Percentiles rank a stretch among this genome's conserved stretches.
These are phyloP conservation scores for Astraeus odoratus DNA, from an alignment of 768 basidiomycete genomes.

Conservation along the genomic window DNA sequence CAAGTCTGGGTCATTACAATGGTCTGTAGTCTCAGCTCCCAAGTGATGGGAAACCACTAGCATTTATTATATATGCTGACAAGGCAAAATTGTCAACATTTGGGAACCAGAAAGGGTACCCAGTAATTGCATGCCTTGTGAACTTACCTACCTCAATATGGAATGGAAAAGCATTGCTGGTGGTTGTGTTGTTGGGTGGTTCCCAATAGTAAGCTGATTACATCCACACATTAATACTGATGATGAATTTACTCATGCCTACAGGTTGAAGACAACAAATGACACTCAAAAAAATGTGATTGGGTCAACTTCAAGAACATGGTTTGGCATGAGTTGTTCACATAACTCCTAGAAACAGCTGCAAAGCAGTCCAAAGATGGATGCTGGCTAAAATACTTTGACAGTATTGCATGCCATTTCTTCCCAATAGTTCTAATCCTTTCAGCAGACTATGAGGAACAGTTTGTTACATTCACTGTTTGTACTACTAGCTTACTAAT, in stretches of 20 bases:
- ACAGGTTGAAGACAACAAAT: conserved; percentile 3
- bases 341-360: conserved; percentile 1
- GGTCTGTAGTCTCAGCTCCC: conserved; percentile 8
- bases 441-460: conserved; percentile 39
- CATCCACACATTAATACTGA: not conserved
- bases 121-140: conserved; percentile 26
- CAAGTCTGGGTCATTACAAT: too few species aligned
- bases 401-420: conserved; percentile 21
- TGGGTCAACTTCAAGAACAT: conserved; percentile 9
- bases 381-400: conserved; percentile 19
- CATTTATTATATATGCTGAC: conserved; percentile 35
- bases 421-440: conserved; percentile 32
- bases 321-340: conserved; percentile 7
- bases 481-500: conserved; percentile 6
- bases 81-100: conserved; percentile 34
- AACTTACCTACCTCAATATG: conserved; percentile 27
- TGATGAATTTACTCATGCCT: not conserved
- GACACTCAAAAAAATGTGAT: not conserved
- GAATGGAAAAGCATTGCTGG: conserved; percentile 31
- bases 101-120: conserved; percentile 32
- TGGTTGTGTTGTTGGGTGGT: conserved; percentile 32
- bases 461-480: conserved; percentile 30
- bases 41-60: conserved; percentile 19
- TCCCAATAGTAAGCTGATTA: conserved; percentile 28
- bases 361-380: not conserved